A percentile compares a stretch with the other conserved stretches of the same genome.
Evolutionary conservation across 192 early-diverging fungal genomes (phyloP).

Genomic region (Lunasporangiospora selenospora): DNA sequence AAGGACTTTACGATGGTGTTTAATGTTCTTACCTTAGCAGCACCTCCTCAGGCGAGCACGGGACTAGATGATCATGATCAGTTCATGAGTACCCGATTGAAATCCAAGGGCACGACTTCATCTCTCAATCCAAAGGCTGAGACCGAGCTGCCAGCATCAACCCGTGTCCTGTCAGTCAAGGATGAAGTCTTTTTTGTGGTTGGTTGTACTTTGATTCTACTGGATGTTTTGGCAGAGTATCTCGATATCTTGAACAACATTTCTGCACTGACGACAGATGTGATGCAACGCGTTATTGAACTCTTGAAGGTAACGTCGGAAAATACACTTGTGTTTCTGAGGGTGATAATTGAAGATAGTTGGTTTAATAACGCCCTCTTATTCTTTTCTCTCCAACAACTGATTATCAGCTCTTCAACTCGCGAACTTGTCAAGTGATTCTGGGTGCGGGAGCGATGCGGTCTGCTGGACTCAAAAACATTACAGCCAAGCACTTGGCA

Average conservation of each 20-base stretch:
- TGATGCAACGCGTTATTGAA: constrained; percentile 89
- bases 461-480: constrained; percentile 97
- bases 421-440: constrained; percentile 94
- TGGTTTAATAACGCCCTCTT: neutral
- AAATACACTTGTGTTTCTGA: too few species aligned
- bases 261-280: constrained; percentile 78
- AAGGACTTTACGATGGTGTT: constrained; percentile 44
- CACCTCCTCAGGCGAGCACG: constrained; percentile 16
- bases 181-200: constrained; percentile 87
- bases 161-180: constrained; percentile 77
- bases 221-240: constrained; percentile 95
- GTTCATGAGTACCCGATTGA: constrained; percentile 6
- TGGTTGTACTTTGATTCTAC: constrained; percentile 84
- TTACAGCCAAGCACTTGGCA: constrained; percentile 96
- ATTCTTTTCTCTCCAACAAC: neutral
- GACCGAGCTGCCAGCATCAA: constrained; percentile 36
- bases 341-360: too few species aligned
- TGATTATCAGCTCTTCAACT: constrained; percentile 84
- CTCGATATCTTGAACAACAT: constrained; percentile 85
- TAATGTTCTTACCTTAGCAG: constrained; percentile 26
- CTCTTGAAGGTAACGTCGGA: constrained; percentile 75
- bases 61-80: constrained; percentile 18
- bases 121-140: constrained; percentile 4
- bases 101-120: constrained; percentile 9
- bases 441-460: constrained; percentile 96